These are phyloP conservation scores for Lachnellula subtilissima DNA, from an alignment of 2,329 filamentous ascomycete genomes.

Conservation along the genomic window DNA sequence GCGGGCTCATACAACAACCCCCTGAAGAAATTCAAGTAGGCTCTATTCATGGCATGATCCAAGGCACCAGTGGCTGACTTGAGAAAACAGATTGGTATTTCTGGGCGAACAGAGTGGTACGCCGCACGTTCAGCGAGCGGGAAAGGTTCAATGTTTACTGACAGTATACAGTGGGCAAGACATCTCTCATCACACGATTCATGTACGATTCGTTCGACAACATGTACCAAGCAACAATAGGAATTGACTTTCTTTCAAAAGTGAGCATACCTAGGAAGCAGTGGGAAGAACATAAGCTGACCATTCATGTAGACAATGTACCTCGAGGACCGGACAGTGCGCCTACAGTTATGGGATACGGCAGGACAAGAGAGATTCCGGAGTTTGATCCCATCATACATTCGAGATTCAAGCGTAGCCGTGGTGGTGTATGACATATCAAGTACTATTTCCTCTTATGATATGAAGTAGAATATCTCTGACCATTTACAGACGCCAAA, in stretches of 20 bases:
- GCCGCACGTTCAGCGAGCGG: conserved; percentile 31
- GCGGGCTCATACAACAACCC: conserved; percentile 95
- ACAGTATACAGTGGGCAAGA: conserved; percentile 79
- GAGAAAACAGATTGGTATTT: conserved; percentile 73
- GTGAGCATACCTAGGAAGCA: conserved; percentile 42
- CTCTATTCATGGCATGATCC: background rate
- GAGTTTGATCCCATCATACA: conserved; percentile 95
- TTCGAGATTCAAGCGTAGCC: conserved; percentile 94
- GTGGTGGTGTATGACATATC: conserved; percentile 99
- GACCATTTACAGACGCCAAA: conserved; percentile 62
- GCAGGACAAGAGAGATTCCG: conserved; percentile 97
- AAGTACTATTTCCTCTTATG: conserved; percentile 46
- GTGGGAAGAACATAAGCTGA: conserved; percentile 14
- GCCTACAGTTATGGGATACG: conserved; percentile 97
- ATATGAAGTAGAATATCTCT: conserved; percentile 10
- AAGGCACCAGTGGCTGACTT: conserved; percentile 15
- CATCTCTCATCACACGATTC: conserved; percentile 95
- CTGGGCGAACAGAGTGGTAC: conserved; percentile 97
- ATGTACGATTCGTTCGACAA: conserved; percentile 99
- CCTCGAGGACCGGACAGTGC: conserved; percentile 94
- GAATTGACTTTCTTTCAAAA: conserved; percentile 99
- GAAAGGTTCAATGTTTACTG: conserved; percentile 12
- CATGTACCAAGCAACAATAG: conserved; percentile 98
- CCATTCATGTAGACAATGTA: conserved; percentile 77
- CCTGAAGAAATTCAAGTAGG: conserved; percentile 99